These are phyloP conservation scores for Starmerella vaccinii DNA, from an alignment of 805 yeast species.

Conservation along the genomic window DNA sequence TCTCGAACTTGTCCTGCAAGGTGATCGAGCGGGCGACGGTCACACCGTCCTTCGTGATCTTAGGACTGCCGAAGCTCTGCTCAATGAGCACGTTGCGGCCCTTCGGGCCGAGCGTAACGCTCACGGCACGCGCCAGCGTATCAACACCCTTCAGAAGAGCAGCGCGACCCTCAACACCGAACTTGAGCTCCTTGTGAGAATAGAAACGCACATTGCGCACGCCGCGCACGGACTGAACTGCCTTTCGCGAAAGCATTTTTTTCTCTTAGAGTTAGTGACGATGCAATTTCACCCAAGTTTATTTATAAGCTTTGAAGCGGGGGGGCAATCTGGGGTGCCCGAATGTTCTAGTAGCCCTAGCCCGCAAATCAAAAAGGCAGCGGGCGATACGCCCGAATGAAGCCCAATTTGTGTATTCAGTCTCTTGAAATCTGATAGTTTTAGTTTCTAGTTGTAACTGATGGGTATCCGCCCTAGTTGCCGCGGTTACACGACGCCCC, in stretches of 20 bases:
- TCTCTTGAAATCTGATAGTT: too few species aligned
- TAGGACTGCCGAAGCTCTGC: conserved; percentile 93
- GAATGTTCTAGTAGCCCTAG: conserved; percentile 9
- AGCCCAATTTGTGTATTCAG: too few species aligned
- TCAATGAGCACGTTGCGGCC: conserved; percentile 95
- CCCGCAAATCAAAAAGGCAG: too few species aligned
- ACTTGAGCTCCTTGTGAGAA: conserved; percentile 82
- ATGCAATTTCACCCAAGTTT: background rate
- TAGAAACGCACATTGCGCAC: conserved; percentile 29
- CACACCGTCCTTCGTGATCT: conserved; percentile 98
- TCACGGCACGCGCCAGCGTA: conserved; percentile 88
- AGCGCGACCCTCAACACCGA: conserved; percentile 96
- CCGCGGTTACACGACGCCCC: background rate
- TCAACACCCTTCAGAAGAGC: conserved; percentile 89
- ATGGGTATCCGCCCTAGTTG: background rate
- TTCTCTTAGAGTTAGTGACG: background rate
- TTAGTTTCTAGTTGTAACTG: too few species aligned
- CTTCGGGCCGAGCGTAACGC: conserved; percentile 94
- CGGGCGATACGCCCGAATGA: too few species aligned
- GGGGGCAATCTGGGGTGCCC: background rate
- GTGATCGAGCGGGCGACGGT: conserved; percentile 84
- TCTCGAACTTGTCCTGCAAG: conserved; percentile 83
- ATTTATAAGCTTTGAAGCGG: conserved; percentile 7
- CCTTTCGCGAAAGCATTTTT: conserved; percentile 15
- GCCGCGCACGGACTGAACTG: conserved; percentile 17